A percentile compares a stretch with the other conserved stretches of the same genome.
phyloP scores from a whole-genome alignment of 176 grass and related monocot species.

The Cocos nucifera region DNA sequence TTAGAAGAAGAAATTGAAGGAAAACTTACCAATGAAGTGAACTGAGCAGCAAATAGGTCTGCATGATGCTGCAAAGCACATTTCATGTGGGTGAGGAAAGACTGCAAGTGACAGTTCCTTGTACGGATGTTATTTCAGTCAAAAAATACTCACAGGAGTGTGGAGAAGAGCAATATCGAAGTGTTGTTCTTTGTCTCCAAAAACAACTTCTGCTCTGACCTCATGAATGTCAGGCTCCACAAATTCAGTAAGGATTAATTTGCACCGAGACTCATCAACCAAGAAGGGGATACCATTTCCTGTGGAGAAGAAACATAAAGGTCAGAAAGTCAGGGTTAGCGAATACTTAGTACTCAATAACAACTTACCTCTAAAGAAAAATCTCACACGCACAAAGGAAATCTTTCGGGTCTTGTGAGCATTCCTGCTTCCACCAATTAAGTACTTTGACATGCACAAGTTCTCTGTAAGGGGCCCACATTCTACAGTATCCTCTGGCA shows the following conservation, averaged over 20 bases:
- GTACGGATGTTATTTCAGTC: neutral
- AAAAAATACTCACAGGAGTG: conserved; percentile 29
- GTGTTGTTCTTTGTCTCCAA: conserved; percentile 15
- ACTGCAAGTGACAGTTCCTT: neutral
- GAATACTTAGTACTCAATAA: too few relatives aligned
- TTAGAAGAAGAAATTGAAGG: neutral
- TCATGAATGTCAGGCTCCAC: conserved; percentile 28
- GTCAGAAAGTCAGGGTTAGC: neutral
- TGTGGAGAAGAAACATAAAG: conserved; percentile 17
- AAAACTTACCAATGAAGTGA: conserved; percentile 37
- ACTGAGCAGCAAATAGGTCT: conserved; percentile 46
- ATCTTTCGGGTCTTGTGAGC: conserved; percentile 15
- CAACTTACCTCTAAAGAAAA: conserved; percentile 28
- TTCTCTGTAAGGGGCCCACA: conserved; percentile 15
- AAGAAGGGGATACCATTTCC: conserved; percentile 20
- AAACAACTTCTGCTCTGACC: conserved; percentile 27
- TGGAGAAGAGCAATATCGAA: conserved; percentile 24
- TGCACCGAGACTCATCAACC: conserved; percentile 33
- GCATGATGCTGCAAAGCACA: conserved; percentile 40
- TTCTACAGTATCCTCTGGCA: conserved; percentile 11
- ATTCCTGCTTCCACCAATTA: conserved; percentile 1
- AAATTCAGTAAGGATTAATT: conserved; percentile 32
- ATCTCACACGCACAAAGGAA: conserved; percentile 28
- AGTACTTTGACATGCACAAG: conserved; percentile 6
- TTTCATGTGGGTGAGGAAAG: conserved; percentile 7